Conservation (phyloP, 202 grass and related monocot genomes). For the Brachypodium distachyon region DNA sequence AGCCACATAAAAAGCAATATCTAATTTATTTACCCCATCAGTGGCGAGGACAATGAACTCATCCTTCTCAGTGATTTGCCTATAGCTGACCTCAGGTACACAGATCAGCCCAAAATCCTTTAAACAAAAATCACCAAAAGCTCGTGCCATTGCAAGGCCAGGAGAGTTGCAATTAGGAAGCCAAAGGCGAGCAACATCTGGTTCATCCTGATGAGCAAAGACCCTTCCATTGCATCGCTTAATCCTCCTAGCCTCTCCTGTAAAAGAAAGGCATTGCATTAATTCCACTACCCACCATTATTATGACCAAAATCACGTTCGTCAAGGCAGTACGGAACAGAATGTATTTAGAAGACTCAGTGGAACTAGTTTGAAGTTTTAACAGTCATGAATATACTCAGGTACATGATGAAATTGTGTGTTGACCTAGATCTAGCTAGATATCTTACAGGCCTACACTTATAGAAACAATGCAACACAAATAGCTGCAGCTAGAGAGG, state of each 20-base stretch:
- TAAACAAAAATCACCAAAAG: slow-evolving; percentile 88
- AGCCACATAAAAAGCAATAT: neutral
- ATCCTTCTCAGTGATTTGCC: slow-evolving; percentile 52
- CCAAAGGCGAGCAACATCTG: slow-evolving; percentile 88
- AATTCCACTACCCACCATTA: neutral
- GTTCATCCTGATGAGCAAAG: slow-evolving; percentile 71
- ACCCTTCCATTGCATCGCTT: slow-evolving; percentile 67
- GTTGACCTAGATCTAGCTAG: neutral
- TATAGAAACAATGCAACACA: neutral
- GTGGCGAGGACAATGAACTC: slow-evolving; percentile 81
- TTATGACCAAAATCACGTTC: neutral
- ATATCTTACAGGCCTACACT: neutral
- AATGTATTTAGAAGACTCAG: neutral
- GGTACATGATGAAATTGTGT: neutral
- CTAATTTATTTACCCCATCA: slow-evolving; percentile 60
- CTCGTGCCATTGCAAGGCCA: slow-evolving; percentile 84
- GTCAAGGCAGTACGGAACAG: neutral
- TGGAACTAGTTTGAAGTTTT: neutral
- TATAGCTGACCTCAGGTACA: slow-evolving; percentile 71
- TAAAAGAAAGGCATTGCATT: slow-evolving; percentile 3
- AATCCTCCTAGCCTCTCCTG: slow-evolving; percentile 88
- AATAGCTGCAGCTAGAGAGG: neutral
- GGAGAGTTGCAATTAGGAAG: slow-evolving; percentile 66
- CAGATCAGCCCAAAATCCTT: slow-evolving; percentile 92
- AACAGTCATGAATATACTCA: neutral